These are phyloP conservation scores for Pseudonitzschia pungens DNA, from an alignment of 108 stramenopile species.

Conservation along the genomic window DNA sequence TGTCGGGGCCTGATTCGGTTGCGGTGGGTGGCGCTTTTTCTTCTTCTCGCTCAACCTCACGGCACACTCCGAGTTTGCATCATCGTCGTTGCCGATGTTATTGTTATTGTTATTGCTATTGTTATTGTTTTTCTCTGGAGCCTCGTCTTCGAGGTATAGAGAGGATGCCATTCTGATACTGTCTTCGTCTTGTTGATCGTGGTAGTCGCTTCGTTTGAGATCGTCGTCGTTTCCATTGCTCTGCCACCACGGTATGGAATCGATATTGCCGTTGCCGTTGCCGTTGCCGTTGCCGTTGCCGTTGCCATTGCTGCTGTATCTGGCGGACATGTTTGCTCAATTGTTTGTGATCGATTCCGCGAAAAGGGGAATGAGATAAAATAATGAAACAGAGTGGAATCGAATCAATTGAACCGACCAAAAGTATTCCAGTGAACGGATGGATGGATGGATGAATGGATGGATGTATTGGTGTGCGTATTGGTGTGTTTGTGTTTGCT, in stretches of 20 bases:
- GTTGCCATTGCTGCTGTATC: neutral
- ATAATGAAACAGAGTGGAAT: too few relatives aligned
- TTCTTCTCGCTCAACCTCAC: neutral
- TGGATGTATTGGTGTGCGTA: too few relatives aligned
- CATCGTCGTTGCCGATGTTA: neutral
- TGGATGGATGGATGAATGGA: too few relatives aligned
- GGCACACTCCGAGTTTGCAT: neutral
- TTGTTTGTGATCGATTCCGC: too few relatives aligned
- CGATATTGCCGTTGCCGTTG: neutral
- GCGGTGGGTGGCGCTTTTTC: neutral
- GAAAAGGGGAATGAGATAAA: too few relatives aligned
- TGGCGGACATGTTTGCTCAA: too few relatives aligned
- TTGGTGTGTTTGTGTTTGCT: too few relatives aligned
- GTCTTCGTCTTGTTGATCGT: neutral
- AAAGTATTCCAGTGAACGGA: too few relatives aligned
- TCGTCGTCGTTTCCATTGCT: constrained; percentile 8
- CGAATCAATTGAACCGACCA: too few relatives aligned
- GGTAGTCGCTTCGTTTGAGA: neutral
- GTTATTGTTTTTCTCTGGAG: neutral
- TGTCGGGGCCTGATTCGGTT: too few relatives aligned
- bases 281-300: neutral
- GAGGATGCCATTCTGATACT: neutral
- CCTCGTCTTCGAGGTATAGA: neutral
- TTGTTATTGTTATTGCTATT: neutral
- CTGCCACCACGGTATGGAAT: constrained; percentile 13